Evolutionary conservation across 768 basidiomycete species (phyloP), one percentile per base, ranked within the genome.

Genomic region (Mycena alexandri): DNA sequence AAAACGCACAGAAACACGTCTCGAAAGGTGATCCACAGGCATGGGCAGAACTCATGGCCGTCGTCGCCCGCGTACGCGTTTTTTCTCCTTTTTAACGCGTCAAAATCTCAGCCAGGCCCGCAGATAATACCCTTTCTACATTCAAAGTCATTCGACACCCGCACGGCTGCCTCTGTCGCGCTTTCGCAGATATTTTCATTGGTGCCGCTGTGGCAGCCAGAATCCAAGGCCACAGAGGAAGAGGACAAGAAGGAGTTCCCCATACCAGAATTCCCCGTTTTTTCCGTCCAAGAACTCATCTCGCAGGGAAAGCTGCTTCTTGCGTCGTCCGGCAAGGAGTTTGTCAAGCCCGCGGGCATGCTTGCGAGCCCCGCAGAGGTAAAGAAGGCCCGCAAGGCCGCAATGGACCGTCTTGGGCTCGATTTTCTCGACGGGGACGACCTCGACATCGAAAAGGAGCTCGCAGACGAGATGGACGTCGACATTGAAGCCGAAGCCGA

Each of bases 271-370:
- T 96, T 91, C 64, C 89, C 91, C 12, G 84, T 84, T 12, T 93
- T 96, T 75, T 93, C 93, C 19, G 89, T 97, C 19, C 82, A 85
- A 67, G 89, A 93, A 53, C 82, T 96, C 22, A 86, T 98, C 68
- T 78, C 88, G n/a, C 90, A 90, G 63, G 90, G 91, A 8, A 89
- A 87, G 25, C 86, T 94, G 4, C 86, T 99, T 5, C 85, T 99
- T 2, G 93, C 94, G 1, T 97, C 95, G 3, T 96, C 96, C 0
- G 97, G 97, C 8, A 95, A 95, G 73, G 97, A 99, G 78, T 99
- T 95, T 68, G 76, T 81, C 22, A 93, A 90, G 73, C 92, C 92
- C 2, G 77, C 87, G 5, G 90, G 89, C 14, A 91, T 93, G 55
- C 83, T 92, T 38, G 85, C 90, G 7, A 93, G 86, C 61, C 81